These are phyloP conservation scores for Daldinia bambusicola DNA, from an alignment of 495 filamentous ascomycete genomes.

Conservation along the genomic window DNA sequence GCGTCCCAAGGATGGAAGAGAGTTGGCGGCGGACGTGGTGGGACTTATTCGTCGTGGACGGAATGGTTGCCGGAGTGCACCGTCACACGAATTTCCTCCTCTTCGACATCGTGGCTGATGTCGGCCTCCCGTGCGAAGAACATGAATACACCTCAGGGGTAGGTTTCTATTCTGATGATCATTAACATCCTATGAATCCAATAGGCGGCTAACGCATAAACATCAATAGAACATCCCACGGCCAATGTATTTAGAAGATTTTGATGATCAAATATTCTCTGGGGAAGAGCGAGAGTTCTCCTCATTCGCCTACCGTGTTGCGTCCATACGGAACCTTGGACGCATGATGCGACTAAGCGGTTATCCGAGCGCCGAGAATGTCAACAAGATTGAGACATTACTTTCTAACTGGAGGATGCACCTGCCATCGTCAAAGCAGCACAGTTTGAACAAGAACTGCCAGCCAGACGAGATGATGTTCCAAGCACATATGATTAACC, in stretches of 20 bases:
- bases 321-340: conserved; percentile 77
- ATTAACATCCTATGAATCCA: neutral
- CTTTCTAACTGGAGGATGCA: conserved; percentile 87
- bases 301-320: conserved; percentile 80
- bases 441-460: conserved; percentile 72
- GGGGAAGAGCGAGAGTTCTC: conserved; percentile 73
- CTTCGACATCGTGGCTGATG: conserved; percentile 65
- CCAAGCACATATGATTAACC: conserved; percentile 85
- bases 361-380: conserved; percentile 57
- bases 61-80: conserved; percentile 68
- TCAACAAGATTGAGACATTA: conserved; percentile 72
- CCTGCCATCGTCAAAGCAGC: conserved; percentile 77
- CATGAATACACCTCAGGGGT: conserved; percentile 72
- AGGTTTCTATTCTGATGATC: conserved; percentile 45
- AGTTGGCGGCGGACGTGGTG: conserved; percentile 90
- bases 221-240: conserved; percentile 66
- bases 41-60: conserved; percentile 86
- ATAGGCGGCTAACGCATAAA: conserved; percentile 8
- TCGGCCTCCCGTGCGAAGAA: conserved; percentile 81
- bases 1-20: conserved; percentile 67
- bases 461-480: conserved; percentile 90
- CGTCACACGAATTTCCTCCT: conserved; percentile 67
- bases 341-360: conserved; percentile 70
- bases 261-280: conserved; percentile 74
- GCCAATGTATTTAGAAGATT: conserved; percentile 72